Percentiles rank a stretch among this genome's conserved stretches.
Evolutionary conservation across 2,329 filamentous ascomycete species (phyloP).

Genomic region (Alternaria viburni): DNA sequence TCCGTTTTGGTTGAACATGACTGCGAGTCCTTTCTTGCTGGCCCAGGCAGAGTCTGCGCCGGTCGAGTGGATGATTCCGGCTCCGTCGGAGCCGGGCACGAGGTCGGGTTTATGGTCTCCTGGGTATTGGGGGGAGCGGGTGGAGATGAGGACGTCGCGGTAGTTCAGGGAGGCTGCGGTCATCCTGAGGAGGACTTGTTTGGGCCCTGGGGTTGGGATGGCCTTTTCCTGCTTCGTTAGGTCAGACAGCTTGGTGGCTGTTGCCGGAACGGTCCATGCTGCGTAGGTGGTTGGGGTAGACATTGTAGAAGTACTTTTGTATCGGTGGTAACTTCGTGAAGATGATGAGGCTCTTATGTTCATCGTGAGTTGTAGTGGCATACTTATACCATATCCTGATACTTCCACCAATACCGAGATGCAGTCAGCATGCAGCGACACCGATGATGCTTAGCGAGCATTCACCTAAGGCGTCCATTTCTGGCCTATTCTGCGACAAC

Average conservation of each 20-base stretch:
- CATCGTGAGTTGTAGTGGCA: neutral
- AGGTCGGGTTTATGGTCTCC: slow-evolving; percentile 18
- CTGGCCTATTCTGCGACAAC: neutral
- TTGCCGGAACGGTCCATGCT: slow-evolving; percentile 9
- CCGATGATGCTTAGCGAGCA: neutral
- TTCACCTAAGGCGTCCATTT: neutral
- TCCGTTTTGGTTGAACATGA: neutral
- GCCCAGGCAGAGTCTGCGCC: neutral
- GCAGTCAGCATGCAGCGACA: neutral
- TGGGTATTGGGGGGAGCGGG: slow-evolving; percentile 20
- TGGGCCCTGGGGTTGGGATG: slow-evolving; percentile 2
- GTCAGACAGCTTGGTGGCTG: neutral
- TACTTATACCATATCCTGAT: neutral
- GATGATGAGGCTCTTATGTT: neutral
- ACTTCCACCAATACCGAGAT: neutral
- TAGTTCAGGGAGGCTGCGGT: slow-evolving; percentile 35
- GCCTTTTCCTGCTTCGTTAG: neutral
- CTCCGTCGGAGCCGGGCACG: slow-evolving; percentile 28
- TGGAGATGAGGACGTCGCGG: slow-evolving; percentile 24
- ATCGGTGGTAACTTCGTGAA: neutral
- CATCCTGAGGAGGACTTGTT: slow-evolving; percentile 26
- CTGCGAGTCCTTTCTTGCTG: neutral
- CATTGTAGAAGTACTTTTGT: neutral
- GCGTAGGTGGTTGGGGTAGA: neutral
- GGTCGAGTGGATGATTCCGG: slow-evolving; percentile 32